A percentile compares a stretch with the other conserved stretches of the same genome.
Conservation (phyloP, 345 rosid genomes). For the Citrus mangshanensis region DNA sequence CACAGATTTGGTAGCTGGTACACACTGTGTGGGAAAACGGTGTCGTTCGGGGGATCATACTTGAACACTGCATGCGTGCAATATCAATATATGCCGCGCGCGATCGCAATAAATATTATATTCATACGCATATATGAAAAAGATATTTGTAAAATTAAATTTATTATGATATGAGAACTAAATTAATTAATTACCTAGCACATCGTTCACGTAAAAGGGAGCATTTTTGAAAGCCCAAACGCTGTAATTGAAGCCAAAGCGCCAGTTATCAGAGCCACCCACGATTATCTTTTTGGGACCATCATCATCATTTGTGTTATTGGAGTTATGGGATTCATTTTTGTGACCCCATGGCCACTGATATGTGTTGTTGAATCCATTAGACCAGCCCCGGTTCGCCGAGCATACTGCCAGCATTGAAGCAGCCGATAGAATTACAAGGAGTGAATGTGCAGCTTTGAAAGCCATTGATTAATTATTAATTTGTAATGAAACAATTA, state of each 20-base stretch:
- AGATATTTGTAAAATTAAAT: background rate
- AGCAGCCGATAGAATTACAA: constrained; percentile 7
- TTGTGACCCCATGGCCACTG: constrained; percentile 17
- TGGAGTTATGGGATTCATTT: constrained; percentile 9
- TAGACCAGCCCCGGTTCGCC: constrained; percentile 31
- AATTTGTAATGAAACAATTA: background rate
- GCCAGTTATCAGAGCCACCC: constrained; percentile 67
- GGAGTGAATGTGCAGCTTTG: background rate
- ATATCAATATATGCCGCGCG: too few species aligned
- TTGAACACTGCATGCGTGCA: constrained; percentile 58
- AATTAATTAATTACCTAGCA: constrained; percentile 40
- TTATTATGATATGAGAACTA: background rate
- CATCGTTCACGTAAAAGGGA: constrained; percentile 60
- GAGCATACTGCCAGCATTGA: constrained; percentile 12
- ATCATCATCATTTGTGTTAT: background rate
- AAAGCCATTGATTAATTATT: constrained; percentile 15
- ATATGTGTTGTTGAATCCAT: constrained; percentile 23
- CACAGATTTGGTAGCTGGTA: constrained; percentile 46
- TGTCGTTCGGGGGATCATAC: constrained; percentile 46
- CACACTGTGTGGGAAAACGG: constrained; percentile 53
- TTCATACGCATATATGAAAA: too few species aligned
- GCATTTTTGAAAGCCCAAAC: constrained; percentile 56
- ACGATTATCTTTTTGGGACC: constrained; percentile 45
- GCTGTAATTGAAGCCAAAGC: constrained; percentile 53
- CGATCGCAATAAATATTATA: too few species aligned